Base-by-base conservation (phyloP, 352 stramenopile species). In the Phytopythium aichiense region DNA sequence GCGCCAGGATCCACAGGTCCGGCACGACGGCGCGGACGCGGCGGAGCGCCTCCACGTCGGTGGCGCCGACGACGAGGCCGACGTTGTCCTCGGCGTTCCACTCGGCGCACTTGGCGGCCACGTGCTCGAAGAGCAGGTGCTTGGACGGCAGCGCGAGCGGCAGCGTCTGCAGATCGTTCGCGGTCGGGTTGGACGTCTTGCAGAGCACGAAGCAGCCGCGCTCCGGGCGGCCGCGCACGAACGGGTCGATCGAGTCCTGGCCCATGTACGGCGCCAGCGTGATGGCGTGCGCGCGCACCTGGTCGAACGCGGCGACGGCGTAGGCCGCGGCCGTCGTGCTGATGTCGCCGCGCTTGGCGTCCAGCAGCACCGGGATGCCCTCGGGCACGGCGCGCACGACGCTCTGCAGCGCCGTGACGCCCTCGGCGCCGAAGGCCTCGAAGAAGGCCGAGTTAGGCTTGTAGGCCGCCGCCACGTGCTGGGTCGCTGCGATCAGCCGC, bases 381-480 rank as follows among this genome's bases (percentile, higher is more conserved):
- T 70, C 61, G 0, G 91, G 92, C n/a, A 98, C 82, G 9, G 82
- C 73, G 48, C 77, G 75, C 55, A 98, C 89, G 11, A 99, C 95
- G 49, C 91, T 73, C 63, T 92, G 77, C 35, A 99, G 75, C 7
- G 95, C 96, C 8, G 74, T 71, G 59, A 96, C 77, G 52, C 97
- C 97, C 40, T 94, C 88, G 12, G 81, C 76, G 37, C 87, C 88
- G 57, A 95, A 94, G 16, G 81, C 84, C 61, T 99, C 97, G 71
- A 99, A 99, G 77, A 99, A 99, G 7, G 98, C 98, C 58, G 96
- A 95, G 79, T 99, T 99, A 31, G 98, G 98, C 77, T 99, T 99
- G 89, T 98, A 99, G 40, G 88, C 92, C 12, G 95, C 93, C 2
- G 96, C 95, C 46, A 97, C 84, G 23, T 94, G 79, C 46, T 96